Percentiles rank a stretch among this genome's conserved stretches.
Conservation (phyloP, 768 basidiomycete species). For the Megacollybia marginata region DNA sequence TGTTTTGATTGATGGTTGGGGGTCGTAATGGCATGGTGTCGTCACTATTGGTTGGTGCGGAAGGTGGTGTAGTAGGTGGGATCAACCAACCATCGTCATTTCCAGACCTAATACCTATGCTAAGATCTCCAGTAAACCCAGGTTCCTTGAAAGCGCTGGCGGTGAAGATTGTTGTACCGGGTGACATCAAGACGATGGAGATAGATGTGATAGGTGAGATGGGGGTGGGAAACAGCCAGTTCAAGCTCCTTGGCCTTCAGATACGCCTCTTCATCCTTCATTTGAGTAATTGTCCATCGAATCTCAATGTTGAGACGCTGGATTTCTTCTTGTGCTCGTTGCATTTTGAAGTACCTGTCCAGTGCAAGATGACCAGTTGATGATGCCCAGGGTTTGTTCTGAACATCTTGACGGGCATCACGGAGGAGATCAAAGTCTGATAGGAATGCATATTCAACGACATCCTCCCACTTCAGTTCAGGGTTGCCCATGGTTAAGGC, state of each 20-base stretch:
- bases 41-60: too few relatives aligned
- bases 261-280: constrained; percentile 4
- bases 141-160: neutral
- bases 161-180: constrained; percentile 2
- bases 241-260: neutral
- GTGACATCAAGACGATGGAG: neutral
- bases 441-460: too few relatives aligned
- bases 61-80: too few relatives aligned
- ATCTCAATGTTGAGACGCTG: constrained; percentile 11
- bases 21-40: too few relatives aligned
- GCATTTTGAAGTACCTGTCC: neutral
- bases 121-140: neutral
- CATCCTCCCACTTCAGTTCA: too few relatives aligned
- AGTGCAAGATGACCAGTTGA: neutral
- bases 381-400: too few relatives aligned
- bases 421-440: too few relatives aligned
- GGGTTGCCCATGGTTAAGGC: too few relatives aligned
- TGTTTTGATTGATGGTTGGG: too few relatives aligned
- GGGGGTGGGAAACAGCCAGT: neutral
- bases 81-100: too few relatives aligned
- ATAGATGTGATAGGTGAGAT: constrained; percentile 2
- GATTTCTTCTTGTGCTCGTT: constrained; percentile 12
- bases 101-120: too few relatives aligned
- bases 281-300: constrained; percentile 4
- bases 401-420: too few relatives aligned